Evolutionary conservation across 2,329 filamentous ascomycete genomes (phyloP), one percentile per base, ranked within the genome.

Genomic region (Diaporthe amygdali): DNA sequence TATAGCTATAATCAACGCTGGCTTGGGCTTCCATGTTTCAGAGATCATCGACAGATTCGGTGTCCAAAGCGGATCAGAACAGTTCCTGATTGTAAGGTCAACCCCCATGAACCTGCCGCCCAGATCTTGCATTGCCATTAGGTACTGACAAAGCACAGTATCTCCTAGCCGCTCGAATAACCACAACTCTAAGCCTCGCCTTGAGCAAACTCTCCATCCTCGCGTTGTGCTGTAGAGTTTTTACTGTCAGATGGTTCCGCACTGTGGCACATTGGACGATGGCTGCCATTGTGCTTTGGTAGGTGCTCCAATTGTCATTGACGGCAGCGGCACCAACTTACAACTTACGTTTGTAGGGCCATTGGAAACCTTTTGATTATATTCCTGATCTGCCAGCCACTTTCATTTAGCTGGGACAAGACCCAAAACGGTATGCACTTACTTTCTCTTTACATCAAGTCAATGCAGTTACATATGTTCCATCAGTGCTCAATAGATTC

Each of bases 391-490:
- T 70, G 71, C 27, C 63, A 61, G 47, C 71, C 71, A 10, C 25
- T 72, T 15, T 59, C 39, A 10, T 72, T 22, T n/a, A 52, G 55
- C 66, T 73, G 71, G 71, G 41, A 55, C 5, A 67, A 67, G 12
- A 34, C 3, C 15, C 41, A 47, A 47, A 25, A 47, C 5, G 59
- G 59, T 63, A 34, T 20, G 39, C 6, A 34, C 2, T 46, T 47
- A 12, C n/a, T 30, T 32, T 12, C 9, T 22, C 6, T 47, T 17
- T 3, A 12, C 34, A 12, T 1, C 6, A 15, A 1, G 10, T 6
- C 10, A 9, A n/a, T 2, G 12, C 27, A 63, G 10, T 30, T 22
- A 7, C 1, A 44, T 39, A 20, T 52, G 22, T 37, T 12, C 14
- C 17, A 22, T 17, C 8, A 9, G 5, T 9, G 14, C 17, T 27